Evolutionary conservation across 2,329 filamentous ascomycete species (phyloP).

Genomic region (Ophiostoma sp.): DNA sequence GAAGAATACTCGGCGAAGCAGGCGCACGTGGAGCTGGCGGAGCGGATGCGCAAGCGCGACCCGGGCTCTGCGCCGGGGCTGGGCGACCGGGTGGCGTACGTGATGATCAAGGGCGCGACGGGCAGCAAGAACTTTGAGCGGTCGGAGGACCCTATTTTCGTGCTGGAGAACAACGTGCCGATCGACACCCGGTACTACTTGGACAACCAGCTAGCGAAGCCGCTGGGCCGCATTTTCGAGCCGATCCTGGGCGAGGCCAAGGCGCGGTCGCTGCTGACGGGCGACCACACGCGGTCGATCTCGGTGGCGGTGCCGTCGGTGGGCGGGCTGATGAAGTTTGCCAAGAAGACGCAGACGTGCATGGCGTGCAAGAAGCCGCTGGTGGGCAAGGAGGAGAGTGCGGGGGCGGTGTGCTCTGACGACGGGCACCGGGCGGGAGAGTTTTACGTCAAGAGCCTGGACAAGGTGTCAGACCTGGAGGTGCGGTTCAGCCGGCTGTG

Average conservation of each 20-base stretch:
- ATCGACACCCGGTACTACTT: conserved; percentile 99
- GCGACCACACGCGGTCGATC: conserved; percentile 92
- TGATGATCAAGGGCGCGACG: conserved; percentile 87
- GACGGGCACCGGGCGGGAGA: conserved; percentile 83
- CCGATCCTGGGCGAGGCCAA: conserved; percentile 86
- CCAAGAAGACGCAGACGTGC: conserved; percentile 95
- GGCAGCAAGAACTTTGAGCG: conserved; percentile 95
- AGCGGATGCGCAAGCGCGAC: conserved; percentile 96
- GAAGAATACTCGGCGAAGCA: conserved; percentile 85
- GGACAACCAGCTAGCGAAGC: conserved; percentile 96
- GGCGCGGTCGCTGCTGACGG: conserved; percentile 76
- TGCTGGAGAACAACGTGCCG: conserved; percentile 93
- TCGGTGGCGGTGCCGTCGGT: conserved; percentile 85
- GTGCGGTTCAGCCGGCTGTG: conserved; percentile 87
- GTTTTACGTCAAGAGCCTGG: conserved; percentile 85
- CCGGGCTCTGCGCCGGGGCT: conserved; percentile 87
- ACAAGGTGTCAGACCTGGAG: conserved; percentile 85
- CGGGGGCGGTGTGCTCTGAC: conserved; percentile 75
- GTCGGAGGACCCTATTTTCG: conserved; percentile 93
- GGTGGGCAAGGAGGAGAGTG: conserved; percentile 66
- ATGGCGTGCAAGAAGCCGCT: conserved; percentile 99
- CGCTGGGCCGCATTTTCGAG: conserved; percentile 91
- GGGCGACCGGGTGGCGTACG: conserved; percentile 94
- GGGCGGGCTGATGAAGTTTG: conserved; percentile 95
- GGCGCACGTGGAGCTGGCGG: conserved; percentile 90